Base-by-base conservation (phyloP, 306 rosid genomes). In the Myrica gale region DNA sequence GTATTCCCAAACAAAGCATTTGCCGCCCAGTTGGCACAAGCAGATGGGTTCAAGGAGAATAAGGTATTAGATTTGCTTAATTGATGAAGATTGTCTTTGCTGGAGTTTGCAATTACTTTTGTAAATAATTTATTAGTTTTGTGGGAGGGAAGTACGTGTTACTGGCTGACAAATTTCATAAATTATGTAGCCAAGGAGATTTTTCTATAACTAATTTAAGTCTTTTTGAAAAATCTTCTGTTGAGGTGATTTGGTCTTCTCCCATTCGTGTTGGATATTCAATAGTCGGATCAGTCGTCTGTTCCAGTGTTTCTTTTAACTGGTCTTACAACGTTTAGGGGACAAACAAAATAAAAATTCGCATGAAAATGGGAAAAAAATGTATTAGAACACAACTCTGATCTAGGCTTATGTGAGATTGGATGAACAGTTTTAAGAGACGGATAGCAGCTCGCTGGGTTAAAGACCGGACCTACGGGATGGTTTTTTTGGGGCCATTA, bases 1-100 rank as follows among this genome's bases (percentile, higher is more conserved):
- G 1, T 72, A 79, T 53, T 23, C 58, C 77, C 78, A 43, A 72
- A 63, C 41, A 65, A 65, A 46, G 23, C 68, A 12, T 16, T 53
- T 11, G 17, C 39, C 8, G 5, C 1, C 19, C 41, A 6, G 77
- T 63, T 79, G 52, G 43, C 73, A 15, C 6, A 72, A 79, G 51
- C 41, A 42, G 69, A 72, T 9, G 46, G 58, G 6, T 52, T 79
- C 15, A 50, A 57, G 73, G 70, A 58, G 50, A 56, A 77, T 21
- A n/a, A 23, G 17, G 20, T 15, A 60, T 39, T 9, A 9, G 66
- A 62, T 52, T 45, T 71, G 19, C 45, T 61, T 71, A 55, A 26
- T 72, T 42, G 44, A 65, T 52, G 60, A n/a, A 66, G 50, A 2
- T 65, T 41, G 47, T 9, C 70, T 65, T 65, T 8, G 45, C 50